Percentiles rank a stretch among this genome's conserved stretches.
phyloP scores from a whole-genome alignment of 2,329 filamentous ascomycete genomes.

The Zopfia rhizophila region DNA sequence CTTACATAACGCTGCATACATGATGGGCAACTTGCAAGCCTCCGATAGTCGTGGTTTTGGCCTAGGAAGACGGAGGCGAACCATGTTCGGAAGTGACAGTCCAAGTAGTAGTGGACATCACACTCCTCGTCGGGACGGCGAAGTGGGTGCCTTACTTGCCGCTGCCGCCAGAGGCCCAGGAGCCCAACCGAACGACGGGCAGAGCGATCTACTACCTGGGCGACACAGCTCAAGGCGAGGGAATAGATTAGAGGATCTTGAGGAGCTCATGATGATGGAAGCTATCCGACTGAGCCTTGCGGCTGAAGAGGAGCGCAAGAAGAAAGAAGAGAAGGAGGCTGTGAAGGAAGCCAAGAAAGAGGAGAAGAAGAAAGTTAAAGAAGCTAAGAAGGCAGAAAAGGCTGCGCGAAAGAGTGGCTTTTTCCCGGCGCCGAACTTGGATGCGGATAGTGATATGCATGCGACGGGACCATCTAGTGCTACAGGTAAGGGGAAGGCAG shows the following conservation, averaged over 20 bases:
- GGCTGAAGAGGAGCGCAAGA: constrained; percentile 90
- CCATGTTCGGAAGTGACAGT: constrained; percentile 62
- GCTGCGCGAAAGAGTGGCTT: constrained; percentile 71
- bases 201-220: constrained; percentile 50
- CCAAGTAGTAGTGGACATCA: constrained; percentile 56
- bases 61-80: constrained; percentile 58
- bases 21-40: constrained; percentile 71
- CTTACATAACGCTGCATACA: constrained; percentile 91
- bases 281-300: constrained; percentile 91
- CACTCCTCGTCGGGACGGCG: constrained; percentile 54
- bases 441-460: constrained; percentile 44
- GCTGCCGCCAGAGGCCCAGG: constrained; percentile 33
- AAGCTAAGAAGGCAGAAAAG: constrained; percentile 74
- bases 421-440: constrained; percentile 67
- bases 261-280: constrained; percentile 99
- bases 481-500: constrained; percentile 60
- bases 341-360: constrained; percentile 85
- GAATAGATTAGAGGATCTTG: constrained; percentile 81
- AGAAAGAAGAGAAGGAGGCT: constrained; percentile 82
- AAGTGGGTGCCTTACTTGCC: constrained; percentile 40
- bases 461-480: constrained; percentile 38
- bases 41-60: constrained; percentile 62
- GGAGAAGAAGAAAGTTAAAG: constrained; percentile 77
- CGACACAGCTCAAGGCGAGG: constrained; percentile 65
- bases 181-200: constrained; percentile 45